A percentile compares a stretch with the other conserved stretches of the same genome.
Evolutionary conservation across 331 rosid species (phyloP).

Genomic region (Quercus tomentella): DNA sequence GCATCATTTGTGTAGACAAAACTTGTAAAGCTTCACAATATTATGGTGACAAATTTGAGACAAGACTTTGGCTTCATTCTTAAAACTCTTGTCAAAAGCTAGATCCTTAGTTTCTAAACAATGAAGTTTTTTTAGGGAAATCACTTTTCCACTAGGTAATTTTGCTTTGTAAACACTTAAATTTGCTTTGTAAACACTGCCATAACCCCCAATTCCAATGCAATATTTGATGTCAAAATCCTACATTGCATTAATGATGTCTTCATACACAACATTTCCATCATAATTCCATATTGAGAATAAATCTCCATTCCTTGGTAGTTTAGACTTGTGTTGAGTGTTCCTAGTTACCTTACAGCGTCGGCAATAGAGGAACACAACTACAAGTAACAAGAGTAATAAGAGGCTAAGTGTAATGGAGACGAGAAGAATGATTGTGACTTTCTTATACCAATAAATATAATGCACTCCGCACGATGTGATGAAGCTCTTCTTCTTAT

Average conservation of each 20-base stretch:
- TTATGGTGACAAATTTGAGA: neutral
- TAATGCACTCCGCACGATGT: too few relatives aligned
- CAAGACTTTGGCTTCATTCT: neutral
- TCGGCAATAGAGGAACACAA: too few relatives aligned
- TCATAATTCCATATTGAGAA: conserved; percentile 4
- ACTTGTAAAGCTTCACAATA: neutral
- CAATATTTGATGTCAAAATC: neutral
- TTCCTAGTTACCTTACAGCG: too few relatives aligned
- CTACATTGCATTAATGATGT: neutral
- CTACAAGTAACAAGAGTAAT: neutral
- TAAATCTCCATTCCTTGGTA: too few relatives aligned
- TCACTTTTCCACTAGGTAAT: neutral
- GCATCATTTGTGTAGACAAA: neutral
- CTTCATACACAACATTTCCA: neutral
- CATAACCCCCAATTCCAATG: neutral
- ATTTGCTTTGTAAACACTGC: neutral
- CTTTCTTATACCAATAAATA: too few relatives aligned
- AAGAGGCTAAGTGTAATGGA: neutral
- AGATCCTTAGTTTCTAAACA: neutral
- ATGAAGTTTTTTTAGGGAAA: neutral
- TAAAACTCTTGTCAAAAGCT: neutral
- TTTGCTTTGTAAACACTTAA: conserved; percentile 2
- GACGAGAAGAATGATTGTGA: too few relatives aligned
- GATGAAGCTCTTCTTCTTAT: too few relatives aligned
- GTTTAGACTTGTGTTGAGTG: too few relatives aligned